Base-by-base conservation (phyloP, 371 early-diverging fungal species). In the Mucor lusitanicus region DNA sequence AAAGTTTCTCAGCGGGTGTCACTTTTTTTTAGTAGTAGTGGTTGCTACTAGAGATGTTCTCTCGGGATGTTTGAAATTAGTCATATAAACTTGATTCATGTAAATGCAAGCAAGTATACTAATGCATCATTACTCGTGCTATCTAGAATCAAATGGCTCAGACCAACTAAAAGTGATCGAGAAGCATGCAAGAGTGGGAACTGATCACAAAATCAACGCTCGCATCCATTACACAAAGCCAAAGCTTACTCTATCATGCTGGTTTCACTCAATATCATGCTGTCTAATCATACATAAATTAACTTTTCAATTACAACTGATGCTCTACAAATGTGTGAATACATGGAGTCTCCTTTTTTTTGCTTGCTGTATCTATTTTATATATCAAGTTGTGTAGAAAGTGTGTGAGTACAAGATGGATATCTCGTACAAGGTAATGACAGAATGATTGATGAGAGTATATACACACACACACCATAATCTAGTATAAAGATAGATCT, bases 281-380 rank as follows among this genome's bases (percentile, higher is more conserved):
- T 50, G 23, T 50, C 11, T 8, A 23, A 50, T 23, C 25, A 50
- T 50, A 50, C 50, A 50, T 50, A 50, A 50, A 50, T 50, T 50
- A 50, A 50, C 50, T 50, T 50, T 50, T 50, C 50, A 50, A 50
- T 50, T 50, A 50, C 50, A 25, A 50, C 50, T 23, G 50, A 50
- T 50, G 50, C 12, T n/a, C n/a, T 23, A 50, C 13, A 6, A 25
- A n/a, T n/a, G n/a, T 50, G 50, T 50, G 25, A 25, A 50, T 50
- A 50, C 46, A 46, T 23, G 25, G 7, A 7, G 50, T 23, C 50
- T 50, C 50, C 50, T 50, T 50, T 21, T 21, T 46, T 46, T 44
- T 19, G 21, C 9, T 12, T 12, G 2, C 13, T 8, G 3, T 50
- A 3, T 6, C 25, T n/a, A 7, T 7, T 17, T 42, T 1, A 40